A percentile compares a stretch with the other conserved stretches of the same genome.
Conservation (phyloP, 2,329 filamentous ascomycete species). For the Colletotrichum sp. region DNA sequence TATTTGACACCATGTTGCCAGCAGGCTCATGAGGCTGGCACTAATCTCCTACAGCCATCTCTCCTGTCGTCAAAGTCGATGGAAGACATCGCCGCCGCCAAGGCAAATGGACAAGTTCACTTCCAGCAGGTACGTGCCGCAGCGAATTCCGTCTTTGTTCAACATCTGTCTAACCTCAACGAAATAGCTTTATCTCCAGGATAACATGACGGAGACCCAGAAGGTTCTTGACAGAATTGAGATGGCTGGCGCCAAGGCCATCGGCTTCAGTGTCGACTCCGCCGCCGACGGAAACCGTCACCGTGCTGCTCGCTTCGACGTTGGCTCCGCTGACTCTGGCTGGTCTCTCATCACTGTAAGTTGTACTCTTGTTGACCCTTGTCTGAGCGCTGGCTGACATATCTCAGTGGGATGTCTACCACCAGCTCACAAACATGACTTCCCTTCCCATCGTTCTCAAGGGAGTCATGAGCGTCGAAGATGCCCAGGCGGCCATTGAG, state of each 20-base stretch:
- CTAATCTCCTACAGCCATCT: constrained; percentile 27
- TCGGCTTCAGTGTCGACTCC: constrained; percentile 45
- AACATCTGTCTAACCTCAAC: not conserved
- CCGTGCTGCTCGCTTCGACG: constrained; percentile 43
- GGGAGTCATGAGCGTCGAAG: constrained; percentile 40
- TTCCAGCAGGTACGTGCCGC: constrained; percentile 35
- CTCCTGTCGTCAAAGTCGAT: constrained; percentile 36
- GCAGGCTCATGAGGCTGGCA: not conserved
- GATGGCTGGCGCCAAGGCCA: constrained; percentile 36
- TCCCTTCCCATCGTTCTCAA: constrained; percentile 44
- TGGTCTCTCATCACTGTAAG: constrained; percentile 16
- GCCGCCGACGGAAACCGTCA: constrained; percentile 43
- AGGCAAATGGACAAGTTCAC: constrained; percentile 38
- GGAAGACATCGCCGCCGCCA: constrained; percentile 41
- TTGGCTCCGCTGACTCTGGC: constrained; percentile 34
- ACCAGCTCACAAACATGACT: constrained; percentile 37
- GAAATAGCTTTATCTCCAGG: constrained; percentile 28
- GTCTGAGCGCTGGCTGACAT: not conserved
- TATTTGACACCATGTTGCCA: not conserved
- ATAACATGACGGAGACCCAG: constrained; percentile 37
- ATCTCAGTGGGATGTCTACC: constrained; percentile 38
- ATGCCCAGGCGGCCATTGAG: constrained; percentile 38
- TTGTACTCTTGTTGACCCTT: rapidly evolving
- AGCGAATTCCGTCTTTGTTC: not conserved
- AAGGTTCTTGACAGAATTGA: constrained; percentile 34